phyloP scores from a whole-genome alignment of 148 eudicot species.

The Cornus kousa region DNA sequence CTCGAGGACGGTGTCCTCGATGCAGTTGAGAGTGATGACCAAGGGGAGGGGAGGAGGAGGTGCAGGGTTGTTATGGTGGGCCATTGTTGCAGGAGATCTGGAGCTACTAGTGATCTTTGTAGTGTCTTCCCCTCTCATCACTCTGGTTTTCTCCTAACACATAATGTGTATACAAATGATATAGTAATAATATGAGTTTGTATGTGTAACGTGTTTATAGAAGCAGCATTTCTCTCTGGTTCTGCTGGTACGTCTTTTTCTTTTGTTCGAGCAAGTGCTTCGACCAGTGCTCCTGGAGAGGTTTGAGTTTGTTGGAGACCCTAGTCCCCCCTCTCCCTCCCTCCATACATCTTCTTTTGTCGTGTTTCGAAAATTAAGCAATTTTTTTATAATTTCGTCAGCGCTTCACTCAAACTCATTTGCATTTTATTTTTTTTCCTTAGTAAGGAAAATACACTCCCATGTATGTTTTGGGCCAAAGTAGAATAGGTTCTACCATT shows the following conservation, averaged over 20 bases:
- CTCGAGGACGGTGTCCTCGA: constrained; percentile 71
- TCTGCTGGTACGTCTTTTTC: neutral
- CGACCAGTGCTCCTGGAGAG: neutral
- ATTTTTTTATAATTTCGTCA: no score
- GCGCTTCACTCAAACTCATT: no score
- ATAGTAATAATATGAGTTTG: no score
- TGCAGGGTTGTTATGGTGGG: constrained; percentile 29
- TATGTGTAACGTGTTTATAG: neutral
- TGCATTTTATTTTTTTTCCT: no score
- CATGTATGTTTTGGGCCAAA: no score
- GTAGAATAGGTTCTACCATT: no score
- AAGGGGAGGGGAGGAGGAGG: constrained; percentile 42
- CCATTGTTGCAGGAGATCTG: constrained; percentile 29
- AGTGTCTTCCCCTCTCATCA: neutral
- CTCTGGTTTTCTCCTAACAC: neutral
- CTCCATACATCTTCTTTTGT: no score
- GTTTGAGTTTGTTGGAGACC: constrained; percentile 2
- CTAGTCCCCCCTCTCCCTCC: neutral
- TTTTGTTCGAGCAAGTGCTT: no score
- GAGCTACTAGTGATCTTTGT: neutral
- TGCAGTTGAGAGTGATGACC: constrained; percentile 88
- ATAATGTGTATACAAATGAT: no score
- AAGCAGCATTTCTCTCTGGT: neutral
- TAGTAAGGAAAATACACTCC: no score
- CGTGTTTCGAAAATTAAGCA: no score